Evolutionary conservation across 768 basidiomycete species (phyloP).

Genomic region (Hygrocybe punicea): DNA sequence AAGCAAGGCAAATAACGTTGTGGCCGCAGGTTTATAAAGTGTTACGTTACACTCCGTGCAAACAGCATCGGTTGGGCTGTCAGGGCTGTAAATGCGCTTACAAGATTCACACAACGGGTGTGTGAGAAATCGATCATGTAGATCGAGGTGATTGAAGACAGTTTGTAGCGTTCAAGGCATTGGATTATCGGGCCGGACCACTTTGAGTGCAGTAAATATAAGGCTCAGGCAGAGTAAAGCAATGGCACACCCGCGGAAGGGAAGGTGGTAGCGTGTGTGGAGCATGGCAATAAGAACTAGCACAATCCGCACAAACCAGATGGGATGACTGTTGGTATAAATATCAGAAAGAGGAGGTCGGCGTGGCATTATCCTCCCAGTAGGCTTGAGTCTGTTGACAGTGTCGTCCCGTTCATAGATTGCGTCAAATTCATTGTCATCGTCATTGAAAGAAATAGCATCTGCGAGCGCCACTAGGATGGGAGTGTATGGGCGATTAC

Average conservation of each 20-base stretch:
- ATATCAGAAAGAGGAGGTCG: neutral
- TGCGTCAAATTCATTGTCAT: no score
- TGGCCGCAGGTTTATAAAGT: no score
- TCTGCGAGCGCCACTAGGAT: no score
- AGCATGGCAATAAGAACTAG: conserved; percentile 17
- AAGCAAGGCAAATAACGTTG: no score
- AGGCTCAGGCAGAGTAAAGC: conserved; percentile 11
- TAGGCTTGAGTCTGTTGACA: no score
- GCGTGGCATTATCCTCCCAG: no score
- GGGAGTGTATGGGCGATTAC: no score
- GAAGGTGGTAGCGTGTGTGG: conserved; percentile 20
- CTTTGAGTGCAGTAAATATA: conserved; percentile 6
- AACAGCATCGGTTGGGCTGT: no score
- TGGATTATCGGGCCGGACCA: neutral
- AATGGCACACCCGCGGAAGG: conserved; percentile 19
- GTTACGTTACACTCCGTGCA: no score
- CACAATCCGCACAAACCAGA: conserved; percentile 14
- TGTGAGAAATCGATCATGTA: neutral
- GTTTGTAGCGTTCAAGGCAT: conserved; percentile 3
- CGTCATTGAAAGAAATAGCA: no score
- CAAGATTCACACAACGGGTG: conserved; percentile 4
- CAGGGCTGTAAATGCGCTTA: neutral
- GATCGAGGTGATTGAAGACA: neutral
- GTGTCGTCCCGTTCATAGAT: no score
- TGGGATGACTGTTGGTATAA: conserved; percentile 4